Conservation (phyloP, 2,329 filamentous ascomycete species). For the Talaromyces islandicus region DNA sequence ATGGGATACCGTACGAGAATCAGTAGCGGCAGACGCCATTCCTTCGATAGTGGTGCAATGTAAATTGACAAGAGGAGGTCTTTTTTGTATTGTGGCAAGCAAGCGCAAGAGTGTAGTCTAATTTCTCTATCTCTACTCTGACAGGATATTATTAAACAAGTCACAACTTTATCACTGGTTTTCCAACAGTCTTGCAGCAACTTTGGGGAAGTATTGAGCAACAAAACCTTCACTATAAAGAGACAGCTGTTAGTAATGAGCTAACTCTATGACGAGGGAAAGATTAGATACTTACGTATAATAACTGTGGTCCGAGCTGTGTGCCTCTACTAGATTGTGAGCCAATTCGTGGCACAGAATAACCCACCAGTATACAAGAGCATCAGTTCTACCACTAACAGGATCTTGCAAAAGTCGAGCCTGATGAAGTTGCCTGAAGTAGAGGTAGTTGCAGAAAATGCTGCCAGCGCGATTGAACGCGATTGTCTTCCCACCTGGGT, state of each 20-base stretch:
- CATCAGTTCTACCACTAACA: conserved; percentile 55
- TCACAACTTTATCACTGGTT: background rate
- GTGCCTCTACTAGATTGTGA: conserved; percentile 78
- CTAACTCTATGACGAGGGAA: background rate
- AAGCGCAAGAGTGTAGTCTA: background rate
- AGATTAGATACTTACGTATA: conserved; percentile 49
- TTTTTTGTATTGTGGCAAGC: background rate
- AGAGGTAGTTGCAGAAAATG: conserved; percentile 89
- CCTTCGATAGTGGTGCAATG: background rate
- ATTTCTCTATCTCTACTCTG: background rate
- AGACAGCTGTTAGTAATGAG: background rate
- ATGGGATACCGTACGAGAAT: too few species aligned
- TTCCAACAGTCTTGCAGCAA: conserved; percentile 50
- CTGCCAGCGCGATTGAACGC: conserved; percentile 86
- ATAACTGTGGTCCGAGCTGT: conserved; percentile 74
- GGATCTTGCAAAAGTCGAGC: conserved; percentile 36
- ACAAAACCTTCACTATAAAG: conserved; percentile 63
- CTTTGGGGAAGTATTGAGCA: conserved; percentile 67
- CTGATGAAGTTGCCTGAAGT: conserved; percentile 74
- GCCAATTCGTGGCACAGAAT: conserved; percentile 94
- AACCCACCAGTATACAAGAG: conserved; percentile 85
- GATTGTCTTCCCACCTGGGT: conserved; percentile 71
- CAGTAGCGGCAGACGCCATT: background rate
- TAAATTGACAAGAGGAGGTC: background rate
- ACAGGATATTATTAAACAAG: background rate